Percentiles rank a stretch among this genome's conserved stretches.
phyloP scores from a whole-genome alignment of 805 yeast genomes.

The Kuraishia ogatae region DNA sequence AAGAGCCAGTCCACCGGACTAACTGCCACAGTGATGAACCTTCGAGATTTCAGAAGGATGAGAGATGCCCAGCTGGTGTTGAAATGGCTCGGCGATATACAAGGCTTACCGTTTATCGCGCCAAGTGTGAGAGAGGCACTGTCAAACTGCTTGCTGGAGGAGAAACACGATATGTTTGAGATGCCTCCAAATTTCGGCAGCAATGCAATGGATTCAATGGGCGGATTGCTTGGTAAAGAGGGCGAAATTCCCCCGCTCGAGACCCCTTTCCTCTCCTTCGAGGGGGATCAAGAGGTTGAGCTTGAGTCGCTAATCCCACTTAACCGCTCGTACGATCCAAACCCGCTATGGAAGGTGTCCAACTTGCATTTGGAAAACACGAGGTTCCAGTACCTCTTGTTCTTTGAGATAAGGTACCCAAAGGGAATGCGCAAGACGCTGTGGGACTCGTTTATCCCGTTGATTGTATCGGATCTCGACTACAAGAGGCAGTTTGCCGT shows the following conservation, averaged over 20 bases:
- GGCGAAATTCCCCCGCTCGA: conserved; percentile 20
- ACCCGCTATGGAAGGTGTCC: not conserved
- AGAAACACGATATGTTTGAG: not conserved
- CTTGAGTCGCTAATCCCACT: conserved; percentile 8
- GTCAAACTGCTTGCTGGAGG: conserved; percentile 5
- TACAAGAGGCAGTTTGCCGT: conserved; percentile 39
- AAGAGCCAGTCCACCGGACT: conserved; percentile 39
- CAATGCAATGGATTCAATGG: conserved; percentile 8
- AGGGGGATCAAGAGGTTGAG: conserved; percentile 8
- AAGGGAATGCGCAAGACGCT: conserved; percentile 40
- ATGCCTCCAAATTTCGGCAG: conserved; percentile 11
- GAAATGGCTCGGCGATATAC: not conserved
- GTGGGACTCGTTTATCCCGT: conserved; percentile 42
- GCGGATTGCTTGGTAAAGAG: conserved; percentile 25
- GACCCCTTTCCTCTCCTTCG: not conserved
- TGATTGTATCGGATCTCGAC: conserved; percentile 39
- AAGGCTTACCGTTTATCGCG: not conserved
- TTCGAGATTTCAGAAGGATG: conserved; percentile 43
- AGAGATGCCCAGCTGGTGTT: conserved; percentile 9
- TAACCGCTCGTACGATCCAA: conserved; percentile 7
- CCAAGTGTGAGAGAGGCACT: not conserved
- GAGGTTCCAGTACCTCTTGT: conserved; percentile 49
- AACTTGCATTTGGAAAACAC: conserved; percentile 17
- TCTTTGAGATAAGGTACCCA: conserved; percentile 52
- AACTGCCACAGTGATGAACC: conserved; percentile 44